Conservation (phyloP, 179 eudicot genomes). For the Spinacia oleracea region DNA sequence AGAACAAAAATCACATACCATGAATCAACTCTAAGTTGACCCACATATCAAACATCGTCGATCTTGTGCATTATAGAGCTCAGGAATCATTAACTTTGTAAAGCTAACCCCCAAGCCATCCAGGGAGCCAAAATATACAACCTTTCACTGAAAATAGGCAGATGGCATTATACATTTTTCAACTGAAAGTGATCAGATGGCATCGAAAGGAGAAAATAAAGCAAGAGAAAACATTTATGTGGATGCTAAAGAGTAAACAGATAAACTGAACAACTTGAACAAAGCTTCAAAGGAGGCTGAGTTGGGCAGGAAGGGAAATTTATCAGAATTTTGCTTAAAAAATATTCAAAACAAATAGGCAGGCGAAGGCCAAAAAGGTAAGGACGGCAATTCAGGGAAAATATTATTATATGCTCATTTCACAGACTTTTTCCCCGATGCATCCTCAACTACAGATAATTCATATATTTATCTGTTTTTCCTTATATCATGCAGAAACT, state of each 20-base stretch:
- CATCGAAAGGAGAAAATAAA: background rate
- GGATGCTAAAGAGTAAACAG: background rate
- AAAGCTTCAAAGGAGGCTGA: background rate
- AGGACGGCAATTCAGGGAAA: background rate
- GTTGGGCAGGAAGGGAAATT: background rate
- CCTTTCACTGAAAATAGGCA: background rate
- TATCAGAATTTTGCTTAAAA: background rate
- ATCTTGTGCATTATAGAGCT: background rate
- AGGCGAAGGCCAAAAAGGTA: background rate
- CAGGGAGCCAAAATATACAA: background rate
- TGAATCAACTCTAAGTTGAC: background rate
- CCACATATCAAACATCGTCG: background rate
- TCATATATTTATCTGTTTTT: background rate
- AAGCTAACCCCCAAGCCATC: background rate
- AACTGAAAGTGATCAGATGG: background rate
- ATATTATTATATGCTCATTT: background rate
- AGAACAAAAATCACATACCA: background rate
- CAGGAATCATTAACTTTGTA: background rate
- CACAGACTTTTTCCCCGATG: background rate
- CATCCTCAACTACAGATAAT: background rate
- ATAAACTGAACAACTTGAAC: background rate
- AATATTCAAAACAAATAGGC: background rate
- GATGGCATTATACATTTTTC: no score
- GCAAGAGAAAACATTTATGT: background rate
- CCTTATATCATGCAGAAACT: background rate